Conservation (phyloP, 805 yeast genomes). For the Clavispora fructus region DNA sequence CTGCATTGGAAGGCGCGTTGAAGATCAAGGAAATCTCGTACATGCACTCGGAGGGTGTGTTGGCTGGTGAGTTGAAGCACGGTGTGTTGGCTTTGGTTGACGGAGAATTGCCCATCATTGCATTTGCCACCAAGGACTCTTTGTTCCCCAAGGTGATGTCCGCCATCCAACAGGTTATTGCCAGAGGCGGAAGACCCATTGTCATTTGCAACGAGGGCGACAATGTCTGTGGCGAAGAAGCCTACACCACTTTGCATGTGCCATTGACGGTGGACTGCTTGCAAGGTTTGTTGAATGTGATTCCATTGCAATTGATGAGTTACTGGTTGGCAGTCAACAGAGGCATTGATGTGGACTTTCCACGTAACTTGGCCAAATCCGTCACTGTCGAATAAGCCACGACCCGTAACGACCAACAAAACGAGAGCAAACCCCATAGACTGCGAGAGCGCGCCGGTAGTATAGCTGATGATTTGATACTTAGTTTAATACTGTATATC, state of each 20-base stretch:
- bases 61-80: conserved; percentile 98
- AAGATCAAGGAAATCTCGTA: conserved; percentile 97
- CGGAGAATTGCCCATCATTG: conserved; percentile 87
- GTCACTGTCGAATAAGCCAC: conserved; percentile 81
- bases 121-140: conserved; percentile 94
- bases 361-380: conserved; percentile 96
- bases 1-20: conserved; percentile 97
- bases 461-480: background rate
- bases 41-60: conserved; percentile 98
- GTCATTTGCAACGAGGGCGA: conserved; percentile 84
- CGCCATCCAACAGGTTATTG: conserved; percentile 93
- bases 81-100: conserved; percentile 97
- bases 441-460: background rate
- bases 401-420: background rate
- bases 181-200: conserved; percentile 96
- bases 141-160: conserved; percentile 93
- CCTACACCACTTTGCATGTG: conserved; percentile 73
- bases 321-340: conserved; percentile 95
- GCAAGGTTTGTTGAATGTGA: conserved; percentile 91
- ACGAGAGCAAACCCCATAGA: conserved; percentile 3
- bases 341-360: conserved; percentile 97
- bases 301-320: conserved; percentile 92
- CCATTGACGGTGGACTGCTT: conserved; percentile 96
- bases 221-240: conserved; percentile 52
- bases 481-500: background rate